These are phyloP conservation scores for Fusarium buxicola DNA, from an alignment of 2,329 filamentous ascomycete genomes.

Conservation along the genomic window DNA sequence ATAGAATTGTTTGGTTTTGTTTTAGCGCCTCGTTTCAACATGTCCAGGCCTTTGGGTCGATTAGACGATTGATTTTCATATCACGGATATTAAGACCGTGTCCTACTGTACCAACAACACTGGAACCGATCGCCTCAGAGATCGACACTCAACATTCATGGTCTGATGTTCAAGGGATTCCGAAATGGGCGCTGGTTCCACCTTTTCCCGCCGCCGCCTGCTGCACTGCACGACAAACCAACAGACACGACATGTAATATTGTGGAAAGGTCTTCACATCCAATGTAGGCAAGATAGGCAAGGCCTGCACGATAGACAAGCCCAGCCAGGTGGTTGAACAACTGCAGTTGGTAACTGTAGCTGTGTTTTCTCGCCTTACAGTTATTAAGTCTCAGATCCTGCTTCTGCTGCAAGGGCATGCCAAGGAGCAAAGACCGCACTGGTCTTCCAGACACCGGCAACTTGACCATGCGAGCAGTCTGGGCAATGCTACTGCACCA, in stretches of 20 bases:
- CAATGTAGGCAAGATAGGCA: too few relatives aligned
- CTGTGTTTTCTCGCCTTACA: too few relatives aligned
- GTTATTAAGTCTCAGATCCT: too few relatives aligned
- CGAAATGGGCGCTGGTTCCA: conserved; percentile 3
- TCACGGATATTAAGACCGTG: too few relatives aligned
- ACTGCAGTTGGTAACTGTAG: too few relatives aligned
- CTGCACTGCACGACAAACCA: conserved; percentile 3
- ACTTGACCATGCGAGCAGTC: neutral
- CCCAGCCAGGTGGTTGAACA: too few relatives aligned
- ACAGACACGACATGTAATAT: neutral
- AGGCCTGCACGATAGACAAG: too few relatives aligned
- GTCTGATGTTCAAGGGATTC: conserved; percentile 1
- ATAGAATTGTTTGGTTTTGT: neutral
- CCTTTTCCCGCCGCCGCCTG: neutral
- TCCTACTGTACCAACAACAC: too few relatives aligned
- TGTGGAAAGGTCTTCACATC: too few relatives aligned
- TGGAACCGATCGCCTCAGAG: too few relatives aligned
- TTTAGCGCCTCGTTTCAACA: conserved; percentile 1
- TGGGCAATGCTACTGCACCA: neutral
- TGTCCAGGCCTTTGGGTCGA: neutral
- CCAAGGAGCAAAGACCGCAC: neutral
- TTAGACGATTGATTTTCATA: too few relatives aligned
- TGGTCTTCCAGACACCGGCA: neutral
- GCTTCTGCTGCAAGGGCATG: neutral
- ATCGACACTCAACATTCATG: conserved; percentile 12